Base-by-base conservation (phyloP, 2,329 filamentous ascomycete genomes). In the Neonectria coccinea region DNA sequence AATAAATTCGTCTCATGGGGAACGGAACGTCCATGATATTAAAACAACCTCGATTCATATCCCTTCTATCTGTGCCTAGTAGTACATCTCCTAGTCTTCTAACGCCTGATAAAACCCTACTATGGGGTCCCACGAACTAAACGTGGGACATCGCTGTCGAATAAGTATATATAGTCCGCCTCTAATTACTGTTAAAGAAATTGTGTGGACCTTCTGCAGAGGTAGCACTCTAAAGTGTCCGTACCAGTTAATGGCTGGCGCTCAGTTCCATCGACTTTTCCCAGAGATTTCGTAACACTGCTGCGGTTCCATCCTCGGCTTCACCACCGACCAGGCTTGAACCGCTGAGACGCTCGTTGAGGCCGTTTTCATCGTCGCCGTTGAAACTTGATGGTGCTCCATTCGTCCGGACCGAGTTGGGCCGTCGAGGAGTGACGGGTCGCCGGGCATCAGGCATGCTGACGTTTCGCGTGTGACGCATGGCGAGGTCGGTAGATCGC, bases 201-300 rank as follows among this genome's bases (percentile, higher is more conserved):
- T 14, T 10, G 10, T 3, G 11, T 20, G 29, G 27, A 20, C 48
- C n/a, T 51, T 22, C 48, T 50, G 9, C 48, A 51, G 29, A 33
- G 16, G 25, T 25, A 25, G 25, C 25, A 66, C 47, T 55, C 36
- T n/a, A 47, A 39, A 52, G 20, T 39, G 14, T 18, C 18, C 42
- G 31, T n/a, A 5, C 52, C 60, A 10, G n/a, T 59, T 50, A 73
- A 54, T 73, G 69, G 71, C 87, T 89, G 29, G 84, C 83, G 70
- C 85, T 85, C 62, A 89, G 77, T 70, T 89, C 86, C 75, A 83
- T 79, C 53, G 82, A 85, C 80, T 86, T 89, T 50, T 90, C 87
- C 88, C 88, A 90, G 53, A 90, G 75, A 66, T 85, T 86, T 59
- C 87, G 80, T 57, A 90, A 76, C 47, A 89, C 70, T 5, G 83